Evolutionary conservation across 2,329 filamentous ascomycete species (phyloP), one percentile per base, ranked within the genome.

Genomic region (Epichloe gansuensis): DNA sequence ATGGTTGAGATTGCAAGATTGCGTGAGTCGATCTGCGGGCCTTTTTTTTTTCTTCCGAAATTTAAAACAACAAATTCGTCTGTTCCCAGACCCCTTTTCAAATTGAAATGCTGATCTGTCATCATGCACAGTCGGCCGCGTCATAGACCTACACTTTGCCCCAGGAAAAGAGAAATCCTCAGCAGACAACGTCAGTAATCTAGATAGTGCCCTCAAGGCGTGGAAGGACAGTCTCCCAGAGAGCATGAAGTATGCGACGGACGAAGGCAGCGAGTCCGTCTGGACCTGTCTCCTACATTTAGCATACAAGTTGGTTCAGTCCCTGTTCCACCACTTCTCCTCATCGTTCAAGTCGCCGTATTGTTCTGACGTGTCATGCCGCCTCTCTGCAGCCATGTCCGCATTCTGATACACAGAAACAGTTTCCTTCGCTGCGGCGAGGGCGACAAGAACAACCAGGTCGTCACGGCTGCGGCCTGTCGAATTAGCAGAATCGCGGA

Each of bases 1-100:
- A 70, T 70, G 68, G 66, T 69, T 0, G 66, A 70, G 35, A 60
- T 70, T 15, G 62, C 66, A 3, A 60, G 59, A 28, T 53, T 70
- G 31, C 62, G 67, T 69, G 52, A 52, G 65, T 23, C 28, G 8
- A 31, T 31, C 28, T 11, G 28, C 28, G 28, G 28, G 28, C 8
- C 5, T 4, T 5, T 34, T 15, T n/a, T 3, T 21, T 43, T 25
- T 23, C 17, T 23, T 8, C 8, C 23, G n/a, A 5, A 23, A 21
- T 21, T 46, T 4, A 9, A 25, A 15, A 48, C 2, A 3, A 49
- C 56, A n/a, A 58, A 49, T 21, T 21, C 17, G 17, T 21, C 17
- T 21, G 17, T 21, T 2, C 17, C 17, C 17, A 21, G 17, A 21
- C 17, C 17, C 17, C 17, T 21, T 21, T 21, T 2, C 17, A 13